phyloP scores from a whole-genome alignment of 108 stramenopile genomes.

The Skeletonema menzelii region DNA sequence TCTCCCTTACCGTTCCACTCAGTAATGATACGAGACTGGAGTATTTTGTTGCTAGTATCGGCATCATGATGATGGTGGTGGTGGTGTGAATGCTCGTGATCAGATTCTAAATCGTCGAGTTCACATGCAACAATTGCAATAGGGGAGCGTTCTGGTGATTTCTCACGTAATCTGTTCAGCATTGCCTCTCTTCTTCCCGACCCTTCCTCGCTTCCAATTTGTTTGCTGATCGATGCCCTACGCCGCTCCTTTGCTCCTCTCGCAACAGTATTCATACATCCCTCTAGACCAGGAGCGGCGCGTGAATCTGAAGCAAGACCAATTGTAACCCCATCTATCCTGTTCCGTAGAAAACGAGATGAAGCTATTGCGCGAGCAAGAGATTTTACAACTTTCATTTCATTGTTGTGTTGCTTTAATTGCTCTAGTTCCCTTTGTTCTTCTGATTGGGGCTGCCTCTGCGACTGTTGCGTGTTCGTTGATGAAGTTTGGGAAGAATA shows the following conservation, averaged over 20 bases:
- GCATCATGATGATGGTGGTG: slow-evolving; percentile 24
- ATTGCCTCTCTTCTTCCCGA: not conserved
- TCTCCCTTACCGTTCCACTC: slow-evolving; percentile 67
- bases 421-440: not conserved
- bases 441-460: slow-evolving; percentile 3
- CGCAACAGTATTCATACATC: slow-evolving; percentile 59
- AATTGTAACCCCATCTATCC: slow-evolving; percentile 57
- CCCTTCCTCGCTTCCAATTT: not conserved
- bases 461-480: not conserved
- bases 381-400: slow-evolving; percentile 29
- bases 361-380: slow-evolving; percentile 47
- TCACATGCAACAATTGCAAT: slow-evolving; percentile 46
- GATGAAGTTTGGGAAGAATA: slow-evolving; percentile 2
- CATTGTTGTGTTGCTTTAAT: slow-evolving; percentile 19
- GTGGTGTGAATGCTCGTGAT: slow-evolving; percentile 20
- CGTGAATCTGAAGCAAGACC: slow-evolving; percentile 54
- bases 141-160: slow-evolving; percentile 34
- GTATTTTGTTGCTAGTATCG: slow-evolving; percentile 45
- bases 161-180: slow-evolving; percentile 10
- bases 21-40: slow-evolving; percentile 46
- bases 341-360: slow-evolving; percentile 37
- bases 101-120: slow-evolving; percentile 58
- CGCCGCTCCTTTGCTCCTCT: slow-evolving; percentile 49
- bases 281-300: slow-evolving; percentile 68
- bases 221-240: not conserved